Conservation (phyloP, 805 yeast genomes). For the Metschnikowia gelsemii region DNA sequence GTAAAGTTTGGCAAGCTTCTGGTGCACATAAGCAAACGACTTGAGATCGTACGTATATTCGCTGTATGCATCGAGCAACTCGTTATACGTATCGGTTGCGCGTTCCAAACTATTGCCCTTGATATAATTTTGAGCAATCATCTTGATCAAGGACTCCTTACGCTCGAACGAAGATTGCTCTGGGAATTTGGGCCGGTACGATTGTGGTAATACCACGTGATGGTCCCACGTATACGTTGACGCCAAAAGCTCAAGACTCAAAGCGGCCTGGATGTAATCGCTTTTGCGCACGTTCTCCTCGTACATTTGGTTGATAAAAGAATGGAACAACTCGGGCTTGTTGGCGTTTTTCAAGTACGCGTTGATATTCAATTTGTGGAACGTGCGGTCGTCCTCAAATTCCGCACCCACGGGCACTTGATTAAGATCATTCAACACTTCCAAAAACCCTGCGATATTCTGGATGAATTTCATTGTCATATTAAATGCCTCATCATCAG, state of each 20-base stretch:
- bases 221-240: constrained; percentile 74
- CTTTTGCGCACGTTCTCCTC: constrained; percentile 57
- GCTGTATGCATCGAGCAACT: constrained; percentile 72
- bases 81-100: constrained; percentile 76
- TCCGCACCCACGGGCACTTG: constrained; percentile 79
- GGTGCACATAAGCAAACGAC: constrained; percentile 71
- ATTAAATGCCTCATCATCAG: constrained; percentile 61
- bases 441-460: constrained; percentile 59
- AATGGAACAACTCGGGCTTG: constrained; percentile 75
- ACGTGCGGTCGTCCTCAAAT: constrained; percentile 83
- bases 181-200: constrained; percentile 70
- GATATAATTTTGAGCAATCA: constrained; percentile 67
- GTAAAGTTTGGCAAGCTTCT: constrained; percentile 66
- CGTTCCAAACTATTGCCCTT: constrained; percentile 75
- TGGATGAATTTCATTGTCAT: constrained; percentile 51
- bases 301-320: constrained; percentile 74
- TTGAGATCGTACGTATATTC: constrained; percentile 69
- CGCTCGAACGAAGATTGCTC: constrained; percentile 77
- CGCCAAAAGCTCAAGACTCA: constrained; percentile 75
- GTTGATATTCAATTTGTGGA: constrained; percentile 72
- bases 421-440: constrained; percentile 62
- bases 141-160: constrained; percentile 67
- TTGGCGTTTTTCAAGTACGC: constrained; percentile 75
- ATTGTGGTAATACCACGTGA: constrained; percentile 52
- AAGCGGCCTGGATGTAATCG: constrained; percentile 79